Base-by-base conservation (phyloP, 331 rosid species). In the Pyracantha coccinea region DNA sequence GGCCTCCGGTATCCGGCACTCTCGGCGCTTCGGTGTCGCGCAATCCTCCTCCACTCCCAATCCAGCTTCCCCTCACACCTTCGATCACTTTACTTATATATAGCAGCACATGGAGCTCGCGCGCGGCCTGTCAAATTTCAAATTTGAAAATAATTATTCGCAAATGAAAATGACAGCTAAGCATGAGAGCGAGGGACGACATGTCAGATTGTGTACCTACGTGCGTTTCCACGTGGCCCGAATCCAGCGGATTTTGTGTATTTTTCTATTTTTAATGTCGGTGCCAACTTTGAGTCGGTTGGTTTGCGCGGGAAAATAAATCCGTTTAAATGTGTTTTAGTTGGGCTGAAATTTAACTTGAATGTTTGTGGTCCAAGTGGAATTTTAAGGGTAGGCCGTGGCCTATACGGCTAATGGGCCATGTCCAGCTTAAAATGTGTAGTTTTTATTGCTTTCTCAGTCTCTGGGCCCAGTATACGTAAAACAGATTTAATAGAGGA, bases 271-370 rank as follows among this genome's bases (percentile, higher is more conserved):
- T 17, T 31, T 77, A 69, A 16, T 11, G 90, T 87, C 88, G 87
- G 88, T 82, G 77, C 72, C 6, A 66, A 69, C 55, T 9, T 41
- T 23, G 61, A 41, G 85, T 68, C 80, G 75, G 79, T 28, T 80
- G 81, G 3, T 65, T 79, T 82, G 86, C 86, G 96, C 96, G 89
- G 93, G 91, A 90, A 85, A 77, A 47, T 20, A 0, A 50, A 50
- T 15, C 55, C 3, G 14, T 83, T 72, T 62, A 53, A 20, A 38
- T 8, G 68, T 38, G 55, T 16, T 50, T 50, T 6, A 17, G 55
- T 35, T 50, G 55, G 20, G 20, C 55, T 50, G 9, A 16, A 50
- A 16, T 15, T 50, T 16, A 16, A 16, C 19, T 50, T 50, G 17
- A 50, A 50, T 50, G 20, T 50, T 50, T 72, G 32, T 25, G 66